A percentile compares a stretch with the other conserved stretches of the same genome.
phyloP scores from a whole-genome alignment of 257 asterid species.

The Linderniella brevidens region DNA sequence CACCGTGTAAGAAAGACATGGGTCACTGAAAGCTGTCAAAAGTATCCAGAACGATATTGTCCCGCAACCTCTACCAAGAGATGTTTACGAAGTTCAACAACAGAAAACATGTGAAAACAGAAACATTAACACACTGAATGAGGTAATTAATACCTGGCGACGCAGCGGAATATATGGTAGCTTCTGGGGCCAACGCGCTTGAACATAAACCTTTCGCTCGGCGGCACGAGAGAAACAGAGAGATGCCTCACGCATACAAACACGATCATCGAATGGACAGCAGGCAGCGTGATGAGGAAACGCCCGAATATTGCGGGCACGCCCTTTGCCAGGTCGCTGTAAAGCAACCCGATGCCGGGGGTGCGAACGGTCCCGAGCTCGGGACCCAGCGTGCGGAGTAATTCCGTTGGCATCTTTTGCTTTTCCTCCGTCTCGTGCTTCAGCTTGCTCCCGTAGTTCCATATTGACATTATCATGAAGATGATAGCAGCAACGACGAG shows the following conservation, averaged over 20 bases:
- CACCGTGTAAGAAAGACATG: too few species aligned
- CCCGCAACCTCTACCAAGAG: too few species aligned
- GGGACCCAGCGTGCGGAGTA: constrained; percentile 77
- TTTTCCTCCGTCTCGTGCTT: constrained; percentile 92
- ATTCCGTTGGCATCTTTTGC: constrained; percentile 80
- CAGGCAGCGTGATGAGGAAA: constrained; percentile 86
- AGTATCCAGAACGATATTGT: too few species aligned
- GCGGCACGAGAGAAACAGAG: constrained; percentile 88
- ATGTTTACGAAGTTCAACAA: too few species aligned
- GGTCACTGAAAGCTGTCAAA: too few species aligned
- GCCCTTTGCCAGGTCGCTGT: constrained; percentile 93
- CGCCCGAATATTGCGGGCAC: constrained; percentile 91
- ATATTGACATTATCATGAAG: constrained; percentile 71
- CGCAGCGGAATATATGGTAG: constrained; percentile 92
- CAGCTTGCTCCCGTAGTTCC: constrained; percentile 97
- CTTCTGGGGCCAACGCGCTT: constrained; percentile 81
- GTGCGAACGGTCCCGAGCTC: constrained; percentile 90
- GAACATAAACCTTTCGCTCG: constrained; percentile 78
- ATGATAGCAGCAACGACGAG: constrained; percentile 67
- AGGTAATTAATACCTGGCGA: too few species aligned
- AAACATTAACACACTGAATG: too few species aligned
- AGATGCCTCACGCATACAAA: constrained; percentile 89
- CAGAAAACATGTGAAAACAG: not conserved
- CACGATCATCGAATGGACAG: constrained; percentile 91
- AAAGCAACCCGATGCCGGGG: constrained; percentile 93